These are phyloP conservation scores for Aspergillus sparsus DNA, from an alignment of 495 filamentous ascomycete species.

Conservation along the genomic window DNA sequence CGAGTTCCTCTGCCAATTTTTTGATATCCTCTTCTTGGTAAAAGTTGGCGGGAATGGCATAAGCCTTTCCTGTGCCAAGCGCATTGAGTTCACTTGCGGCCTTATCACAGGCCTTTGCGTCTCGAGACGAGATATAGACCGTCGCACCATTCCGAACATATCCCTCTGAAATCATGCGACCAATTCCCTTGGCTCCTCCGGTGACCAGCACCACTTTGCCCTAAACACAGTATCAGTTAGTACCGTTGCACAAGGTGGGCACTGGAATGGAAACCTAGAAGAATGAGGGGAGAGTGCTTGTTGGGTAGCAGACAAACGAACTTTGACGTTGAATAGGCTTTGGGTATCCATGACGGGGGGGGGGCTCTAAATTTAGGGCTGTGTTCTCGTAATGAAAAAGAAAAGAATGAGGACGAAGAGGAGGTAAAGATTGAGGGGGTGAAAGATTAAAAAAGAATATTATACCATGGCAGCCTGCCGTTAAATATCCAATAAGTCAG, in stretches of 20 bases:
- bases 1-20: slow-evolving; percentile 62
- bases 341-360: slow-evolving; percentile 50
- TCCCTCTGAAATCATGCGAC: slow-evolving; percentile 79
- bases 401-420: slow-evolving; percentile 1
- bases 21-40: slow-evolving; percentile 73
- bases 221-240: slow-evolving; percentile 37
- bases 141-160: slow-evolving; percentile 78
- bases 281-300: background rate
- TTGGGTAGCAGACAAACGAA: slow-evolving; percentile 26
- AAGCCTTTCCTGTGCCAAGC: slow-evolving; percentile 60
- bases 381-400: background rate
- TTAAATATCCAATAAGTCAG: background rate
- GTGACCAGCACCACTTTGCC: slow-evolving; percentile 76
- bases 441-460: background rate
- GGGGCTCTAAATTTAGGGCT: slow-evolving; percentile 10
- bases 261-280: background rate
- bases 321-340: slow-evolving; percentile 61
- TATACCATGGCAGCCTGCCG: background rate
- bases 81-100: slow-evolving; percentile 62
- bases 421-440: background rate
- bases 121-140: slow-evolving; percentile 80
- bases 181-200: slow-evolving; percentile 70
- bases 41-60: slow-evolving; percentile 70
- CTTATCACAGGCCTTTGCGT: slow-evolving; percentile 59
- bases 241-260: slow-evolving; percentile 1